Conservation (phyloP, 768 basidiomycete genomes). For the Auriscalpium orientale region DNA sequence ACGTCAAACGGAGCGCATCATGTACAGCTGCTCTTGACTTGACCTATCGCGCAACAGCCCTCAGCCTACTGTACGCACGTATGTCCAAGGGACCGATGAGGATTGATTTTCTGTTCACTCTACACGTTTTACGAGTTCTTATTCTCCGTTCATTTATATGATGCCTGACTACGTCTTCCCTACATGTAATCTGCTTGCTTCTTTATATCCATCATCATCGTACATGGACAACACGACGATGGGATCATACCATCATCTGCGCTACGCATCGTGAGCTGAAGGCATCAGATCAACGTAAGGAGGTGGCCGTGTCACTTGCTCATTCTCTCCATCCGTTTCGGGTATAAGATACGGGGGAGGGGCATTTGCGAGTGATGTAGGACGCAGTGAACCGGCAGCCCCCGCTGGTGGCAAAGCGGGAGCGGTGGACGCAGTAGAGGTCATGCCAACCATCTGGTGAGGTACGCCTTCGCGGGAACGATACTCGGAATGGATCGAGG, state of each 20-base stretch:
- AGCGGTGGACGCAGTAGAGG: conserved; percentile 4
- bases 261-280: conserved; percentile 6
- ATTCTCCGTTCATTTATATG: conserved; percentile 17
- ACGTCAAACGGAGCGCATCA: no score
- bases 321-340: conserved; percentile 24
- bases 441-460: conserved; percentile 13
- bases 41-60: no score
- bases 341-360: conserved; percentile 74
- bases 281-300: conserved; percentile 30
- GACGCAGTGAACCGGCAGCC: conserved; percentile 12
- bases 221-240: no score
- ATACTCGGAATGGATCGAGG: conserved; percentile 80
- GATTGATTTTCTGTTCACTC: not conserved
- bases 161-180: conserved; percentile 10
- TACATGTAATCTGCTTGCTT: conserved; percentile 19
- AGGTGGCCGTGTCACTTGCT: conserved; percentile 26
- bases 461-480: conserved; percentile 28
- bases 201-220: conserved; percentile 3
- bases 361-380: conserved; percentile 33
- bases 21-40: no score
- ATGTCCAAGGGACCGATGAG: not conserved
- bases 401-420: conserved; percentile 17
- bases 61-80: not conserved
- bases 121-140: not conserved
- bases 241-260: conserved; percentile 5